Base-by-base conservation (phyloP, 1,284 basidiomycete species). In the Tilletia horrida region DNA sequence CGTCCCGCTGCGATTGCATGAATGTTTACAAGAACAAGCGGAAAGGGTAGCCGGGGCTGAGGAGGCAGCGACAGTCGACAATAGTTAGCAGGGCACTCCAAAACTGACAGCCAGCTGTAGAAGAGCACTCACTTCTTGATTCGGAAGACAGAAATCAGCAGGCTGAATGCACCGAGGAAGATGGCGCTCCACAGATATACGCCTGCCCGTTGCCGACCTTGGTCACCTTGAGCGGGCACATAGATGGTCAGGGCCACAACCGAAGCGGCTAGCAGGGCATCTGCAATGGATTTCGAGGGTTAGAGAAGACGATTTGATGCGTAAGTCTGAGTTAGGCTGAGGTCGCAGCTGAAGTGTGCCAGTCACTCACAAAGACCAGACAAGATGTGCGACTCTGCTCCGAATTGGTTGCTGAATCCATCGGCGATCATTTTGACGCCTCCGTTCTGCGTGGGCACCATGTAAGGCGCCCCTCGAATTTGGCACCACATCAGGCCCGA, bases 311-410 rank as follows among this genome's bases (percentile, higher is more conserved):
- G n/a, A n/a, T n/a, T n/a, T n/a, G n/a, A n/a, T n/a, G n/a, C n/a
- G n/a, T n/a, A n/a, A n/a, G n/a, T n/a, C n/a, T n/a, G n/a, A n/a
- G n/a, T n/a, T n/a, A n/a, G n/a, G n/a, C n/a, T n/a, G n/a, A n/a
- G n/a, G n/a, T n/a, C n/a, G n/a, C n/a, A n/a, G n/a, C n/a, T n/a
- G n/a, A n/a, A n/a, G n/a, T n/a, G n/a, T n/a, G n/a, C n/a, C n/a
- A n/a, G n/a, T n/a, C 11, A 87, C 92, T 81, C 79, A 96, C 94
- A 98, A 62, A 95, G 87, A 69, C 87, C 86, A 0, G 89, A 87
- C 27, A 98, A 85, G 63, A 97, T 90, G 78, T 92, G 90, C 23
- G 90, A 90, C 84, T 99, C 96, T 77, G 95, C 90, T 2, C 93
- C 93, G 76, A 88, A 91, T 83, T 97, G 94, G 78, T 89, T 92